Conservation (phyloP, 768 basidiomycete genomes). For the Boletus sp. region DNA sequence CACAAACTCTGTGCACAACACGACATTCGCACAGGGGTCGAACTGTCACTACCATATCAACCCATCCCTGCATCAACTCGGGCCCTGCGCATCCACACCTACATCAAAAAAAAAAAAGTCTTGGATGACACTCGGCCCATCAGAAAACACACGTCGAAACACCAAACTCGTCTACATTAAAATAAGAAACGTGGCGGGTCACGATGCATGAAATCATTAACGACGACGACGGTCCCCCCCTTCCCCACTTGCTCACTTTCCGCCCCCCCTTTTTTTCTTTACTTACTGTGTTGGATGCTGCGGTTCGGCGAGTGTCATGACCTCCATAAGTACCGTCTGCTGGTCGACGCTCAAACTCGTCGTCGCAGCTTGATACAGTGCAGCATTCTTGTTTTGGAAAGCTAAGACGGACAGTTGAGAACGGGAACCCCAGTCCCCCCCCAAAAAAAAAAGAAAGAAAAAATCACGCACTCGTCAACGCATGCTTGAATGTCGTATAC, state of each 20-base stretch:
- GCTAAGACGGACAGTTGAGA: slow-evolving; percentile 7
- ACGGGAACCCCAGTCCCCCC: no score
- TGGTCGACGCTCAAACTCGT: slow-evolving; percentile 70
- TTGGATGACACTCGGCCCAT: background rate
- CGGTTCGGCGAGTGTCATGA: slow-evolving; percentile 68
- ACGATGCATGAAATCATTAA: no score
- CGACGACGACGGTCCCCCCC: no score
- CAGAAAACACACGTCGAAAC: background rate
- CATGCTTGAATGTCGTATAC: slow-evolving; percentile 74
- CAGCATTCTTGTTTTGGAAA: slow-evolving; percentile 71
- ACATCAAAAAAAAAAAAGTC: background rate
- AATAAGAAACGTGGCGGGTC: background rate
- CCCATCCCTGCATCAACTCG: background rate
- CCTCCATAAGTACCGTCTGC: slow-evolving; percentile 80
- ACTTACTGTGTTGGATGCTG: slow-evolving; percentile 11
- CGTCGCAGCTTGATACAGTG: slow-evolving; percentile 67
- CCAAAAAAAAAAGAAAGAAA: no score
- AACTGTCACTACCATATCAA: no score
- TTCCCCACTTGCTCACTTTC: no score
- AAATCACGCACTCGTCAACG: slow-evolving; percentile 56
- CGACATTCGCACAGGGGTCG: no score
- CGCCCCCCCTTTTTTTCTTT: background rate
- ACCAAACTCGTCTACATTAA: background rate
- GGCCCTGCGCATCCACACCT: background rate
- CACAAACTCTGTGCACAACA: no score